These are phyloP conservation scores for Omphalotus olearius DNA, from an alignment of 1,284 basidiomycete species.

Conservation along the genomic window DNA sequence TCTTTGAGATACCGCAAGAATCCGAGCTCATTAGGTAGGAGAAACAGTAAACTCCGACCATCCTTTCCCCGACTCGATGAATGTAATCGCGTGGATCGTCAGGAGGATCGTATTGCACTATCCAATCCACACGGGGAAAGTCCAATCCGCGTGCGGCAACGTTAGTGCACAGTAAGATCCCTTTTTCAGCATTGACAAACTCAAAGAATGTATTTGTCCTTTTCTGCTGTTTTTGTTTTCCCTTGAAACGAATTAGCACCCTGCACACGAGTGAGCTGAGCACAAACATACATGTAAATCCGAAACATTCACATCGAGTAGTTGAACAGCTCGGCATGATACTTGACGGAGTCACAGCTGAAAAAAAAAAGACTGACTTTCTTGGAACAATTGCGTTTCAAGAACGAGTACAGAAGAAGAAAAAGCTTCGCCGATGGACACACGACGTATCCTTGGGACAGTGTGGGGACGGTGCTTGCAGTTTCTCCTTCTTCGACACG, in stretches of 20 bases:
- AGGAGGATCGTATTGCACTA: slow-evolving; percentile 98
- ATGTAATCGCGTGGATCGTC: slow-evolving; percentile 99
- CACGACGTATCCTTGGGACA: slow-evolving; percentile 99
- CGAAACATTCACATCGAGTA: slow-evolving; percentile 97
- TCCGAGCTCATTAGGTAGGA: slow-evolving; percentile 91
- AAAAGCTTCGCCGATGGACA: slow-evolving; percentile 95
- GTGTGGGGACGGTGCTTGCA: slow-evolving; percentile 89
- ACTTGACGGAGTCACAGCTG: slow-evolving; percentile 97
- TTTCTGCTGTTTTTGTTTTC: slow-evolving; percentile 99
- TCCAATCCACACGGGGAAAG: slow-evolving; percentile 98
- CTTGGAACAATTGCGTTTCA: slow-evolving; percentile 96
- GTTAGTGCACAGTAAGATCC: slow-evolving; percentile 94
- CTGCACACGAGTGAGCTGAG: background rate
- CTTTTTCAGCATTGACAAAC: slow-evolving; percentile 93
- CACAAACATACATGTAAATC: slow-evolving; percentile 82
- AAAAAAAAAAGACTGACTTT: slow-evolving; percentile 99
- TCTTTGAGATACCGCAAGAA: slow-evolving; percentile 97
- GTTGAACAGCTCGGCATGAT: slow-evolving; percentile 94
- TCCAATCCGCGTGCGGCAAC: slow-evolving; percentile 97
- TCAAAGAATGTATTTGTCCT: slow-evolving; percentile 99
- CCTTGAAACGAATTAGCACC: slow-evolving; percentile 43
- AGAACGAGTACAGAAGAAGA: slow-evolving; percentile 96
- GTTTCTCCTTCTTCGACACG: slow-evolving; percentile 86
- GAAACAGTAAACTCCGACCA: slow-evolving; percentile 92
- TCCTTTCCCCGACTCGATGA: slow-evolving; percentile 98